A percentile compares a stretch with the other conserved stretches of the same genome.
These are phyloP conservation scores for Aureobasidium mangrovei DNA, from an alignment of 2,329 filamentous ascomycete species.

Conservation along the genomic window DNA sequence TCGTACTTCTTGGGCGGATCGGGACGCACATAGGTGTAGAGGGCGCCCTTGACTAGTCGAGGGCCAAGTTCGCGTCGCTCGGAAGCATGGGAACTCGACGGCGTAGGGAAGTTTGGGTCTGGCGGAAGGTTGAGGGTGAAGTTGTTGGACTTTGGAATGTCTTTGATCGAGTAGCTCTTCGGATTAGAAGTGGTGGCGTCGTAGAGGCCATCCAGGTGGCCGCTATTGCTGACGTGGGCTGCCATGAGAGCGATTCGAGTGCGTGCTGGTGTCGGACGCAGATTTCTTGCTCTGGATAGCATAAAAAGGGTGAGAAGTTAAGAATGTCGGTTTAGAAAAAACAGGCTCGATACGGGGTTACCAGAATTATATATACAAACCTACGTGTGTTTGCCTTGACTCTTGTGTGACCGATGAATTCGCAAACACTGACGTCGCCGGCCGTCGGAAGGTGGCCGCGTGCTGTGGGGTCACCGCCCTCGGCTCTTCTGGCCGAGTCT, in stretches of 20 bases:
- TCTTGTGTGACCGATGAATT: background rate
- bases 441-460: background rate
- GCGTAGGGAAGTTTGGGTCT: conserved; percentile 71
- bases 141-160: conserved; percentile 55
- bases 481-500: no score
- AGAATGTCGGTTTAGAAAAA: background rate
- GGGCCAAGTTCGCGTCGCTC: conserved; percentile 69
- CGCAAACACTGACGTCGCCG: conserved; percentile 1
- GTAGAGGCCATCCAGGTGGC: conserved; percentile 16
- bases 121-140: conserved; percentile 62
- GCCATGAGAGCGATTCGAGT: conserved; percentile 36
- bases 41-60: conserved; percentile 71
- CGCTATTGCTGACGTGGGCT: conserved; percentile 30
- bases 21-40: conserved; percentile 87
- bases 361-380: background rate
- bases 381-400: background rate
- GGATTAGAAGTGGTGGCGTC: conserved; percentile 19
- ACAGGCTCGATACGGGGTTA: background rate
- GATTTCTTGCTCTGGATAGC: conserved; percentile 7
- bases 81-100: conserved; percentile 69
- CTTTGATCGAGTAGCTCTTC: conserved; percentile 33
- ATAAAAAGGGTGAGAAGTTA: background rate
- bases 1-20: conserved; percentile 64
- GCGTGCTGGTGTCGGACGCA: conserved; percentile 7
- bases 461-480: conserved; percentile 9